Conservation (phyloP, 768 basidiomycete genomes). For the Nidularia pulvinata region DNA sequence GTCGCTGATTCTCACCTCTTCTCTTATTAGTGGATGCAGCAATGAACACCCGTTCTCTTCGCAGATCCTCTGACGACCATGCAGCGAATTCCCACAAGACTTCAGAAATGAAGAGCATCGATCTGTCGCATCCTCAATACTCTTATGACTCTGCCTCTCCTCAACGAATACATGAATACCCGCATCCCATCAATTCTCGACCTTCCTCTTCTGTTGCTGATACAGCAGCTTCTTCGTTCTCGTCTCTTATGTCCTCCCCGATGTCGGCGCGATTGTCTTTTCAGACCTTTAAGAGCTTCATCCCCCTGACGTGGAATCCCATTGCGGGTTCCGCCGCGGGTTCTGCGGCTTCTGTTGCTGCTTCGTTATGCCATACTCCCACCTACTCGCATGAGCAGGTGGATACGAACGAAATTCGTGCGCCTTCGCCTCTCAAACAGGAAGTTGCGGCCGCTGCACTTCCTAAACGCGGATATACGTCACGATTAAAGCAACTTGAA, state of each 20-base stretch:
- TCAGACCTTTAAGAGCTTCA: constrained; percentile 59
- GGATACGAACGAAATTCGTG: too few relatives aligned
- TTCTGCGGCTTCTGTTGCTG: constrained; percentile 9
- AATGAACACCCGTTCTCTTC: constrained; percentile 30
- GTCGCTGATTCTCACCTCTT: constrained; percentile 45
- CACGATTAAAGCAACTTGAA: constrained; percentile 66
- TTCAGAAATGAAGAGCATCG: constrained; percentile 38
- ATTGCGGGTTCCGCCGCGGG: constrained; percentile 12
- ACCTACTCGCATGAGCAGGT: neutral
- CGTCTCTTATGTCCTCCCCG: constrained; percentile 48
- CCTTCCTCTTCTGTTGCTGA: neutral
- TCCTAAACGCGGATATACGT: constrained; percentile 43
- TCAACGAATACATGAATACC: neutral
- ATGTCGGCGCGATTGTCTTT: constrained; percentile 58
- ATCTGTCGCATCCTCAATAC: constrained; percentile 15
- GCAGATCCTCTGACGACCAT: constrained; percentile 35
- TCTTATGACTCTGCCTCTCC: neutral
- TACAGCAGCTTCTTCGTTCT: constrained; percentile 31
- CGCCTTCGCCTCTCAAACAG: too few relatives aligned
- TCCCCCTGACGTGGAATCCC: constrained; percentile 53
- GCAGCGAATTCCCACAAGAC: constrained; percentile 20
- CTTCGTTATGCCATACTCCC: constrained; percentile 2
- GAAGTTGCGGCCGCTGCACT: constrained; percentile 1
- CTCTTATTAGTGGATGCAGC: constrained; percentile 26
- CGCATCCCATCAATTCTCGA: constrained; percentile 6